Percentiles rank a stretch among this genome's conserved stretches.
phyloP scores from a whole-genome alignment of 2,329 filamentous ascomycete genomes.

The Aspergillus quadricinctus region DNA sequence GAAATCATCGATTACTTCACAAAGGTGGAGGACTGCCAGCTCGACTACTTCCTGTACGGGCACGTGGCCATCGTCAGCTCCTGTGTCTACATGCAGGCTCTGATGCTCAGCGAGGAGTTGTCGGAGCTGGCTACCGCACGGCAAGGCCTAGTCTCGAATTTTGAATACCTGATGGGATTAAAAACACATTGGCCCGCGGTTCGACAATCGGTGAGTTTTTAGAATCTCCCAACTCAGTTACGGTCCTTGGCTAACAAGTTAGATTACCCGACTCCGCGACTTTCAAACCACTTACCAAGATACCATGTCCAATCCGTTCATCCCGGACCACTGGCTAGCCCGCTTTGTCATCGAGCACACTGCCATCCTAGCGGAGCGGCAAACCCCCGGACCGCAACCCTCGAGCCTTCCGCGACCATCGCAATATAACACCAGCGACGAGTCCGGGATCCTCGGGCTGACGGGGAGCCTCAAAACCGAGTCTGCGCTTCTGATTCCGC shows the following conservation, averaged over 20 bases:
- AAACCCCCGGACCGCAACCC: neutral
- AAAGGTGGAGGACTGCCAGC: conserved; percentile 13
- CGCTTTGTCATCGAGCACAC: conserved; percentile 21
- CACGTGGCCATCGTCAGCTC: conserved; percentile 20
- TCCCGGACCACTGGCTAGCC: conserved; percentile 21
- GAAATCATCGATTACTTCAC: conserved; percentile 14
- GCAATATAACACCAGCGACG: neutral
- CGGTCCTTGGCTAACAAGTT: neutral
- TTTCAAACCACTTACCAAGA: conserved; percentile 18
- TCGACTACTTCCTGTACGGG: conserved; percentile 18
- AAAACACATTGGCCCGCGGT: conserved; percentile 19
- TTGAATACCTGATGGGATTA: conserved; percentile 18
- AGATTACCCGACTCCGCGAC: conserved; percentile 16
- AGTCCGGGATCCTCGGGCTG: neutral
- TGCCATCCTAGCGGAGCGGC: conserved; percentile 12
- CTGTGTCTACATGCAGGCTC: conserved; percentile 18
- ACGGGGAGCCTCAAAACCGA: neutral
- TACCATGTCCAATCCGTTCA: conserved; percentile 17
- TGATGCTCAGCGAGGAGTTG: conserved; percentile 15
- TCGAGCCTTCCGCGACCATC: neutral
- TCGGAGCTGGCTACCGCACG: conserved; percentile 10
- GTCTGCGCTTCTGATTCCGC: neutral
- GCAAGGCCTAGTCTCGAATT: conserved; percentile 15
- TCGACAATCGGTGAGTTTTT: conserved; percentile 11
- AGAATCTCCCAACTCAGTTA: neutral